Evolutionary conservation across 2,329 filamentous ascomycete genomes (phyloP), one percentile per base, ranked within the genome.

Genomic region (Monilinia fructicola): DNA sequence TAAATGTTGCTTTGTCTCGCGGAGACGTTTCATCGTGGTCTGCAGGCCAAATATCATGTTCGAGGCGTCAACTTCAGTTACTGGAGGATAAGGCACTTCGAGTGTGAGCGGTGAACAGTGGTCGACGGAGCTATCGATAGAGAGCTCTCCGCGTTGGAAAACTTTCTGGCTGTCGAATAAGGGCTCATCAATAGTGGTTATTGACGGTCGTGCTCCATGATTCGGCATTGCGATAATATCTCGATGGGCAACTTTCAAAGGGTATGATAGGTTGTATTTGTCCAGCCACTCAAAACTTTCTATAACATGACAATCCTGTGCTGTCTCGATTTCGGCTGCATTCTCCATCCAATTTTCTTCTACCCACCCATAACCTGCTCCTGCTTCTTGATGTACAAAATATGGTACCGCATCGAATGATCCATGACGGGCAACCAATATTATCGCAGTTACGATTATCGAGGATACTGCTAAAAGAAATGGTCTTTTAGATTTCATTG

Each of bases 1-100:
- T 26, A 76, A 59, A 61, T 75, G 74, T 58, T 72, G 73, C 21
- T 74, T 71, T 4, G 74, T 75, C 28, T 72, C 73, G 26, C 70
- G 72, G 38, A 76, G 67, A 11, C 74, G 69, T 12, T 64, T 64
- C 44, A 76, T 73, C 14, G 74, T 76, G 0, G 75, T 76, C 52
- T 74, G 73, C 12, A 75, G 48, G 14, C 73, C 74, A 64, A 76
- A 76, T 76, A 86, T 83, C 76, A 86, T 85, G 69, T 85, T 83
- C 62, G 83, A 83, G 10, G 83, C 79, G 68, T 87, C 83, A 67
- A 81, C 67, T 26, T 66, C 61, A 0, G 40, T 52, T 42, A 65
- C 44, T 7, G 67, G 59, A 14, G 69, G 67, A 6, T 65, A 65
- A 9, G 72, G 66, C 10, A 75, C 74, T 50, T 74, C 69, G 54